phyloP scores from a whole-genome alignment of 805 yeast genomes.

The Wickerhamomyces queroliae region DNA sequence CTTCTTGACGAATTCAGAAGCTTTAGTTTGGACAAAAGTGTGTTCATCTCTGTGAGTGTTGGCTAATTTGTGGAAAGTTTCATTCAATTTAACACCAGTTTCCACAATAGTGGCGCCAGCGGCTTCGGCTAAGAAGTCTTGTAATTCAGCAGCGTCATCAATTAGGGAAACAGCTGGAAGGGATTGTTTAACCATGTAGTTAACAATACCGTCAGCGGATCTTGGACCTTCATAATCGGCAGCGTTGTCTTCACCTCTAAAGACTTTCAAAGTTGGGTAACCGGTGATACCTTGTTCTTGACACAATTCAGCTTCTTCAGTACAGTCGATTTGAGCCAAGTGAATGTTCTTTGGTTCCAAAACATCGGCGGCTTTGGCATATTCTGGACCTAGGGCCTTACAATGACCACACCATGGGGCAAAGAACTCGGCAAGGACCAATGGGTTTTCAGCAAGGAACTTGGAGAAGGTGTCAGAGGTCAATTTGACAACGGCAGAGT shows the following conservation, averaged over 20 bases:
- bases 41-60: conserved; percentile 54
- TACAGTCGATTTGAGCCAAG: conserved; percentile 83
- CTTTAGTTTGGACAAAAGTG: conserved; percentile 48
- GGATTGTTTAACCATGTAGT: conserved; percentile 76
- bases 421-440: conserved; percentile 81
- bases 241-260: conserved; percentile 43
- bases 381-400: conserved; percentile 81
- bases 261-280: conserved; percentile 78
- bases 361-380: conserved; percentile 61
- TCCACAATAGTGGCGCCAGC: conserved; percentile 55
- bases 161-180: conserved; percentile 65
- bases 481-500: conserved; percentile 83
- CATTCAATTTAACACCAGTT: conserved; percentile 41
- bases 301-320: conserved; percentile 70
- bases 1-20: conserved; percentile 28
- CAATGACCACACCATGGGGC: conserved; percentile 99
- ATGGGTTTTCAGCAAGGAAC: conserved; percentile 65
- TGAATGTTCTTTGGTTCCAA: conserved; percentile 58
- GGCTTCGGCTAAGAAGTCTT: conserved; percentile 39
- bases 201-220: conserved; percentile 68
- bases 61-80: conserved; percentile 61
- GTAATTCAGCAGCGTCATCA: conserved; percentile 42
- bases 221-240: conserved; percentile 83
- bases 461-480: conserved; percentile 57
- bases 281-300: conserved; percentile 64